Conservation (phyloP, 2,329 filamentous ascomycete species). For the Emericellopsis cladophorae region DNA sequence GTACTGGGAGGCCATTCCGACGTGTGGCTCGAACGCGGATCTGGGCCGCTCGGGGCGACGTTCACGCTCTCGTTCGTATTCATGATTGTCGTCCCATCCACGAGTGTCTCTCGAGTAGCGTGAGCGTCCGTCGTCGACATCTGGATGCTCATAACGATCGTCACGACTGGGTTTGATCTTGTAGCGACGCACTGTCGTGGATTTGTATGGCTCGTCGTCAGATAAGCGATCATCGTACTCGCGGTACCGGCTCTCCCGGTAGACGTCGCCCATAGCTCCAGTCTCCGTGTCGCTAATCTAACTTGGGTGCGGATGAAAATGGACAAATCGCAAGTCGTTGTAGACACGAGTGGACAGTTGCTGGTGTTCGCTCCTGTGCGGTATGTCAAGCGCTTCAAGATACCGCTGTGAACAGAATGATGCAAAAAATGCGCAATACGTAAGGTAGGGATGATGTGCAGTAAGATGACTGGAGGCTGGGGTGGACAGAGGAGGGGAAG, state of each 20-base stretch:
- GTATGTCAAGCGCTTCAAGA: no score
- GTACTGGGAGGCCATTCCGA: slow-evolving; percentile 13
- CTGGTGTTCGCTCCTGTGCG: no score
- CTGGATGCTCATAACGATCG: slow-evolving; percentile 26
- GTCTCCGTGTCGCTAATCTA: no score
- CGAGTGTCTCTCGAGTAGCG: slow-evolving; percentile 26
- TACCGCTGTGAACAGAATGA: no score
- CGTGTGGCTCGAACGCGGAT: slow-evolving; percentile 2
- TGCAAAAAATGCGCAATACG: background rate
- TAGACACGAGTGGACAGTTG: no score
- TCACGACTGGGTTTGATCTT: slow-evolving; percentile 30
- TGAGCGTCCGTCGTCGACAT: slow-evolving; percentile 32
- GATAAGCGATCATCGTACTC: slow-evolving; percentile 16
- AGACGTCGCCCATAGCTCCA: slow-evolving; percentile 19
- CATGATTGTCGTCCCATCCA: slow-evolving; percentile 25
- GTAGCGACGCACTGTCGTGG: slow-evolving; percentile 38
- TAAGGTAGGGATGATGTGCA: background rate
- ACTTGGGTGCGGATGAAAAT: no score
- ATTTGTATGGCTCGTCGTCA: slow-evolving; percentile 32
- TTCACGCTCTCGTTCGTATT: slow-evolving; percentile 33
- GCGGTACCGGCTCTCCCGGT: slow-evolving; percentile 15
- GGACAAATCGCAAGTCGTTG: no score
- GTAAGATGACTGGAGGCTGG: background rate
- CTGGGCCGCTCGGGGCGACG: slow-evolving; percentile 1
- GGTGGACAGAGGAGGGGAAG: background rate